These are phyloP conservation scores for Haplographium delicatum DNA, from an alignment of 495 filamentous ascomycete species.

Conservation along the genomic window DNA sequence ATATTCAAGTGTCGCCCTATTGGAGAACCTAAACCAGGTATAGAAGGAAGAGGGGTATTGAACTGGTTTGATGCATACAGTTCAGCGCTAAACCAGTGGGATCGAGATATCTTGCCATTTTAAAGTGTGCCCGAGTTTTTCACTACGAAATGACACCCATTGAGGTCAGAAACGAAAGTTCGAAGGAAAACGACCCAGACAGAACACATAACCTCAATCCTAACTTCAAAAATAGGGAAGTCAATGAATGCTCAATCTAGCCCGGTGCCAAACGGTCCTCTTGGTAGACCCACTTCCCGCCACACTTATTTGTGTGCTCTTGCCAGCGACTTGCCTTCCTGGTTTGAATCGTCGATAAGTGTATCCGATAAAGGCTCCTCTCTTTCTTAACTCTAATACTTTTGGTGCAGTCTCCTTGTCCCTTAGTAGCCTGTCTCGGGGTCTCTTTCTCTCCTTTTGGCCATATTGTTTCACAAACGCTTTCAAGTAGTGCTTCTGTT, in stretches of 20 bases:
- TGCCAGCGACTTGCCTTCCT: not conserved
- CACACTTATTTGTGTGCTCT: not conserved
- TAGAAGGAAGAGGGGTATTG: too few relatives aligned
- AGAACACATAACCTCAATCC: too few relatives aligned
- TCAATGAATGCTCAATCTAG: conserved; percentile 27
- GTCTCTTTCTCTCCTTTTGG: conserved; percentile 60
- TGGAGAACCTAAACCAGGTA: too few relatives aligned
- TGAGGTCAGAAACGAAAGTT: too few relatives aligned
- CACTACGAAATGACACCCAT: conserved; percentile 11
- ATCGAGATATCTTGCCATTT: too few relatives aligned
- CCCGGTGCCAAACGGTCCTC: conserved; percentile 21
- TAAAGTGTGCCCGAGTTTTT: conserved; percentile 8
- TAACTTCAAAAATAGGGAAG: too few relatives aligned
- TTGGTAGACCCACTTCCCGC: conserved; percentile 6
- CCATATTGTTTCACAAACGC: conserved; percentile 33
- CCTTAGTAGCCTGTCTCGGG: conserved; percentile 73
- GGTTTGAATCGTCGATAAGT: conserved; percentile 54
- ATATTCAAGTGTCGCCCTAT: too few relatives aligned
- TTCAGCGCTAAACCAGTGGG: too few relatives aligned
- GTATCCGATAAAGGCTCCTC: conserved; percentile 84
- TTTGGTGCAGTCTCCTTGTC: conserved; percentile 57
- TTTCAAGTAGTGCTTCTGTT: conserved; percentile 34
- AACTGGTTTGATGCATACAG: not conserved
- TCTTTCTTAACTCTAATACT: conserved; percentile 73
- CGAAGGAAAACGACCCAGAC: too few relatives aligned